A percentile compares a stretch with the other conserved stretches of the same genome.
Evolutionary conservation across 2,329 filamentous ascomycete genomes (phyloP).

Genomic region (Fusarium coicis): DNA sequence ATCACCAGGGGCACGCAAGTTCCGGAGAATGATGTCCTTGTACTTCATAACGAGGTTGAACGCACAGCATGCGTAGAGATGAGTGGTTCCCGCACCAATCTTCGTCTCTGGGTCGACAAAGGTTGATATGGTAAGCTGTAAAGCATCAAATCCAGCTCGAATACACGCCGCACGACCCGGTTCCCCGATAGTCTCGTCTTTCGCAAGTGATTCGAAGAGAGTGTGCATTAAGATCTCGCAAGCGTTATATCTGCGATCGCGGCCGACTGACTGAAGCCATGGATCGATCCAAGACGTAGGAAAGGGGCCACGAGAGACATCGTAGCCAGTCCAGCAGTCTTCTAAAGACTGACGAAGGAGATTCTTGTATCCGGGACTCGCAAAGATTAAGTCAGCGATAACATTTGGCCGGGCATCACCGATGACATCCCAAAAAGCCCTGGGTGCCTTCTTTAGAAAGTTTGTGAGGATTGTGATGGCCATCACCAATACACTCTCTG

Average conservation of each 20-base stretch:
- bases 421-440: conserved; percentile 89
- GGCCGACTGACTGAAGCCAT: conserved; percentile 81
- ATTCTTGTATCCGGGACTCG: conserved; percentile 72
- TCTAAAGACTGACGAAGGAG: conserved; percentile 71
- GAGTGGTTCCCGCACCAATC: conserved; percentile 62
- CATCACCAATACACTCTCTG: conserved; percentile 70
- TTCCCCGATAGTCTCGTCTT: conserved; percentile 64
- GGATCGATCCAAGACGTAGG: conserved; percentile 82
- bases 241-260: conserved; percentile 80
- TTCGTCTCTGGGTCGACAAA: conserved; percentile 61
- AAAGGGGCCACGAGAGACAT: conserved; percentile 65
- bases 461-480: conserved; percentile 76
- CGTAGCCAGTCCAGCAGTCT: conserved; percentile 52
- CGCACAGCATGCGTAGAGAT: conserved; percentile 72
- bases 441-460: conserved; percentile 79
- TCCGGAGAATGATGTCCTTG: conserved; percentile 65
- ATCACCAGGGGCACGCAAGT: conserved; percentile 43
- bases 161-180: conserved; percentile 71
- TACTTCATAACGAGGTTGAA: conserved; percentile 74
- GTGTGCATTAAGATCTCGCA: conserved; percentile 83
- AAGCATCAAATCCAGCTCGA: conserved; percentile 70
- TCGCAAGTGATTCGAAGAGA: conserved; percentile 73
- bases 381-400: conserved; percentile 86
- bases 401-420: conserved; percentile 81
- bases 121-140: conserved; percentile 66